These are phyloP conservation scores for Ascochyta fabae DNA, from an alignment of 2,329 filamentous ascomycete species.

Conservation along the genomic window DNA sequence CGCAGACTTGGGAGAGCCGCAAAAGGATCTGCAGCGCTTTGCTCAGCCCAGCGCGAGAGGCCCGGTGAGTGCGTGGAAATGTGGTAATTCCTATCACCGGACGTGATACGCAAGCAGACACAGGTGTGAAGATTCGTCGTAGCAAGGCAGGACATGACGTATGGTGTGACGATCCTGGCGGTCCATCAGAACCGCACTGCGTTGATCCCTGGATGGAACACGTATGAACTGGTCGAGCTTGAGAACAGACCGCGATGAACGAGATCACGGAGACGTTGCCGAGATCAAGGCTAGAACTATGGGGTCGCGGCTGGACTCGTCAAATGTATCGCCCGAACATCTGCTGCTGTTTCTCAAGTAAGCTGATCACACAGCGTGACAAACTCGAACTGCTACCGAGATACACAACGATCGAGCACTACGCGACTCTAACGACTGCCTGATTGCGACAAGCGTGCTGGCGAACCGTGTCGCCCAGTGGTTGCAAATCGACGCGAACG, in stretches of 20 bases:
- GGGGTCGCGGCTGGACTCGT: not conserved
- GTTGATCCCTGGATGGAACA: not conserved
- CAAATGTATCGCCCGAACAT: not conserved
- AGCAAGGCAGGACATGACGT: constrained; percentile 6
- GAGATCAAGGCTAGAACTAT: not conserved
- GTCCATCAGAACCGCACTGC: not conserved
- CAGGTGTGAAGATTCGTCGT: not conserved
- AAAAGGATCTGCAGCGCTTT: constrained; percentile 10
- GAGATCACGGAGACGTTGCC: not conserved
- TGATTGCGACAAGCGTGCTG: not conserved
- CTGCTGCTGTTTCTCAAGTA: not conserved
- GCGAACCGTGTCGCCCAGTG: not conserved
- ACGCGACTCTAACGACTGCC: constrained; percentile 1
- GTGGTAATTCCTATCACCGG: constrained; percentile 3
- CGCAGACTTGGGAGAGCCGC: constrained; percentile 14
- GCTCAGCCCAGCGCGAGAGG: not conserved
- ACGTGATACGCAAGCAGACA: not conserved
- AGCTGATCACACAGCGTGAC: not conserved
- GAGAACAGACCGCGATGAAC: not conserved
- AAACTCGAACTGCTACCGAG: not conserved
- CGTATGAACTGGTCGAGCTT: not conserved
- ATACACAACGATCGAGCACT: not conserved
- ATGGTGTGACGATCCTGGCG: not conserved
- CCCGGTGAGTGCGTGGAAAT: not conserved
- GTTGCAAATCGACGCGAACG: not conserved